Evolutionary conservation across 2,329 filamentous ascomycete genomes (phyloP).

Genomic region (Trichophyton schoenleinii): DNA sequence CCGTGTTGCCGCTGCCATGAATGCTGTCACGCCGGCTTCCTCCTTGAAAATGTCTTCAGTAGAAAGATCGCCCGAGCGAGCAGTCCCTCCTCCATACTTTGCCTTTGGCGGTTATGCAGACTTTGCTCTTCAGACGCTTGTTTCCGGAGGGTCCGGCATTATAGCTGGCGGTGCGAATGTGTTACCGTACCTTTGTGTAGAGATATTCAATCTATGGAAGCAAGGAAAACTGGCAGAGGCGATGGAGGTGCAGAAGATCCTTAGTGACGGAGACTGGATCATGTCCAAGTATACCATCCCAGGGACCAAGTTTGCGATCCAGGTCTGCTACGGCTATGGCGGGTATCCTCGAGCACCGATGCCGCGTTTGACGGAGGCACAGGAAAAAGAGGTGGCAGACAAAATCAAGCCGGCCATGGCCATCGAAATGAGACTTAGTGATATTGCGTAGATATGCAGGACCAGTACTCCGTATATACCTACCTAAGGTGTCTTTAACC

Average conservation of each 20-base stretch:
- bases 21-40: background rate
- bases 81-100: conserved; percentile 21
- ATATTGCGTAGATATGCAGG: background rate
- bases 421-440: conserved; percentile 9
- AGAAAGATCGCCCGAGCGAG: background rate
- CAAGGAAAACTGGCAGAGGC: conserved; percentile 48
- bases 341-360: conserved; percentile 46
- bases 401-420: conserved; percentile 55
- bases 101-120: conserved; percentile 55
- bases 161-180: conserved; percentile 62
- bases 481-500: too few species aligned
- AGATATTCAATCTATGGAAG: conserved; percentile 48
- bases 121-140: conserved; percentile 57
- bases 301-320: conserved; percentile 53
- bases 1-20: conserved; percentile 40
- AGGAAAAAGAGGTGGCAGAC: conserved; percentile 93
- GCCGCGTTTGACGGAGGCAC: conserved; percentile 47
- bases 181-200: conserved; percentile 51
- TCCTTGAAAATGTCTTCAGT: background rate
- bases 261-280: conserved; percentile 56
- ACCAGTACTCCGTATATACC: background rate
- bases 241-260: conserved; percentile 49
- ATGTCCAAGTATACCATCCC: conserved; percentile 57
- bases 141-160: conserved; percentile 57
- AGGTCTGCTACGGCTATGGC: conserved; percentile 53